These are phyloP conservation scores for Arthroderma sp. DNA, from an alignment of 2,329 filamentous ascomycete genomes.

Conservation along the genomic window DNA sequence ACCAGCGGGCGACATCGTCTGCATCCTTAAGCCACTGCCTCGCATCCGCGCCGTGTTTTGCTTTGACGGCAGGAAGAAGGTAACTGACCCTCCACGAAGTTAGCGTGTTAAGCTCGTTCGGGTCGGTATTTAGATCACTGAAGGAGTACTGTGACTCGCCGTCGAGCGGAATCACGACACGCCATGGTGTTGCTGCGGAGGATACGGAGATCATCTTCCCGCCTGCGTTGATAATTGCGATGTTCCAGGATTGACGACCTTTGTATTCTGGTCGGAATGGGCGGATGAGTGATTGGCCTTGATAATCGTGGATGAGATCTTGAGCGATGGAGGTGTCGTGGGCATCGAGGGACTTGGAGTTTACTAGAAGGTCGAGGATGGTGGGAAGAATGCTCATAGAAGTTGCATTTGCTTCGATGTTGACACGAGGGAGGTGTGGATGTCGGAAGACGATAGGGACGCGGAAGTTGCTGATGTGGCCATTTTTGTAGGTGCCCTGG, in stretches of 20 bases:
- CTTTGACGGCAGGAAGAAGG: conserved; percentile 20
- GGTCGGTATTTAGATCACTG: conserved; percentile 25
- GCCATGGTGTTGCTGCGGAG: conserved; percentile 67
- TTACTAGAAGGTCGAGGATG: conserved; percentile 35
- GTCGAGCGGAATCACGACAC: conserved; percentile 63
- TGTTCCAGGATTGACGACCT: conserved; percentile 25
- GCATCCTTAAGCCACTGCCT: conserved; percentile 28
- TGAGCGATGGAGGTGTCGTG: conserved; percentile 25
- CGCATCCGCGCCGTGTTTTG: conserved; percentile 24
- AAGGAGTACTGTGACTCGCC: conserved; percentile 51
- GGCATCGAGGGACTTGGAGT: conserved; percentile 30
- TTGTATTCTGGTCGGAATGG: conserved; percentile 27
- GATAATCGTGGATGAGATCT: conserved; percentile 35
- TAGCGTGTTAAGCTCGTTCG: conserved; percentile 24
- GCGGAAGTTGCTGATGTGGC: conserved; percentile 35
- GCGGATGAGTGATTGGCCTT: conserved; percentile 38
- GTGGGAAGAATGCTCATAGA: conserved; percentile 37
- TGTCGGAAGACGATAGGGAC: conserved; percentile 37
- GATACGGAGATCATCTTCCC: conserved; percentile 49
- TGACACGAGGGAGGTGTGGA: conserved; percentile 32
- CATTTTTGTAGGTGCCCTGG: conserved; percentile 34
- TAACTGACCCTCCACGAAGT: conserved; percentile 24
- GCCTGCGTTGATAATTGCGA: conserved; percentile 26
- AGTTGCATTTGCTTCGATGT: conserved; percentile 31
- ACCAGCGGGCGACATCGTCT: conserved; percentile 29